Evolutionary conservation across 176 grass and related monocot species (phyloP), one percentile per base, ranked within the genome.

Genomic region (Thinopyrum elongatum): DNA sequence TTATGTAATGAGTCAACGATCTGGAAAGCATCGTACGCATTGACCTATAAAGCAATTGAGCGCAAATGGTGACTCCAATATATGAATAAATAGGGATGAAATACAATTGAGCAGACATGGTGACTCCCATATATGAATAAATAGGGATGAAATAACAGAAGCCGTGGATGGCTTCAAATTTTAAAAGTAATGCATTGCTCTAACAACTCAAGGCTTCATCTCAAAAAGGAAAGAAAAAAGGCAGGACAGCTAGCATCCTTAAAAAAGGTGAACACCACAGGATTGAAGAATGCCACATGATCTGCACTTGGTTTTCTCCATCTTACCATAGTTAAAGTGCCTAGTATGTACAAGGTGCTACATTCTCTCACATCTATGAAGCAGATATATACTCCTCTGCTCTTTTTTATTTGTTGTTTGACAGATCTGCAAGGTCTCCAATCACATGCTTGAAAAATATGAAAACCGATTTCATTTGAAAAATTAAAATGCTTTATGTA

Each of bases 1-100:
- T 87, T 86, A 84, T 95, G 89, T 61, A 90, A 86, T 17, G 93
- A 94, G 83, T 94, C 88, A 90, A 98, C 58, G 4, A 98, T 74
- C 61, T 82, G 88, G 42, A 94, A n/a, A 69, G 80, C 83, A 84
- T 98, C 91, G 84, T 91, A 98, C 28, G 89, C 88, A 88, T 98
- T 95, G 80, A 95, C 96, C 96, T 98, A 85, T 51, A 49, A 63
- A 85, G 22, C 65, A 92, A 85, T 87, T 78, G 68, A 91, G 31
- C 68, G 83, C 79, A 44, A 26, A 71, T 36, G 53, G 69, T 57
- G 67, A 77, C 62, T 46, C 70, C 34, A 49, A 49, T 49, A 49
- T 49, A 49, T 49, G 46, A 49, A 49, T 49, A 49, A 49, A 49
- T 16, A 49, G 46, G 46, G 46, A 16, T 49, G 46, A 49, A 49